Evolutionary conservation across 1,284 basidiomycete species (phyloP).

Genomic region (Exobasidium cylindrosporum): DNA sequence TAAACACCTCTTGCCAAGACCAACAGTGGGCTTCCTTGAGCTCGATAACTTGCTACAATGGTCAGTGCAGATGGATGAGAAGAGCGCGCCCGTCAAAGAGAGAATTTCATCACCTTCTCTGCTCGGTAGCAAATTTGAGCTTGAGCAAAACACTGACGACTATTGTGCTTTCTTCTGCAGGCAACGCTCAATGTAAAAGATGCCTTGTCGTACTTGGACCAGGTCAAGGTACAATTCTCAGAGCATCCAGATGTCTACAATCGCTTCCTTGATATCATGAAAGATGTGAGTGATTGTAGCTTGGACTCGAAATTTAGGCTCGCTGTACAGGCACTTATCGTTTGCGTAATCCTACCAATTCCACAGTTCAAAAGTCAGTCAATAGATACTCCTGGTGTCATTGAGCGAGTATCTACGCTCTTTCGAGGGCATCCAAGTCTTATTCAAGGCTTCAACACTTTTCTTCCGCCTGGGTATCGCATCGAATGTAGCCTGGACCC

Average conservation of each 20-base stretch:
- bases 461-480: constrained; percentile 91
- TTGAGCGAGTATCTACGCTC: constrained; percentile 89
- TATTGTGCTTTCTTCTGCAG: too few species aligned
- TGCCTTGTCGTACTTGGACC: constrained; percentile 93
- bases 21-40: too few species aligned
- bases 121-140: too few species aligned
- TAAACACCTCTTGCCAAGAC: too few species aligned
- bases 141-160: too few species aligned
- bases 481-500: constrained; percentile 74
- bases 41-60: background rate
- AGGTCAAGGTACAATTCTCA: constrained; percentile 83
- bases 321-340: background rate
- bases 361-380: constrained; percentile 52
- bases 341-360: constrained; percentile 11
- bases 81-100: background rate
- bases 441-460: constrained; percentile 99
- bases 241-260: constrained; percentile 95
- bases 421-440: constrained; percentile 90
- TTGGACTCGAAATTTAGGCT: background rate
- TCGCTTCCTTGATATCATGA: constrained; percentile 97
- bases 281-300: constrained; percentile 62
- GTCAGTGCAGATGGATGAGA: background rate
- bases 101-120: too few species aligned
- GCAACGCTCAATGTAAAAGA: constrained; percentile 65
- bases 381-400: constrained; percentile 98